These are phyloP conservation scores for Thuja plicata DNA, from an alignment of 83 land plant species.

Conservation along the genomic window DNA sequence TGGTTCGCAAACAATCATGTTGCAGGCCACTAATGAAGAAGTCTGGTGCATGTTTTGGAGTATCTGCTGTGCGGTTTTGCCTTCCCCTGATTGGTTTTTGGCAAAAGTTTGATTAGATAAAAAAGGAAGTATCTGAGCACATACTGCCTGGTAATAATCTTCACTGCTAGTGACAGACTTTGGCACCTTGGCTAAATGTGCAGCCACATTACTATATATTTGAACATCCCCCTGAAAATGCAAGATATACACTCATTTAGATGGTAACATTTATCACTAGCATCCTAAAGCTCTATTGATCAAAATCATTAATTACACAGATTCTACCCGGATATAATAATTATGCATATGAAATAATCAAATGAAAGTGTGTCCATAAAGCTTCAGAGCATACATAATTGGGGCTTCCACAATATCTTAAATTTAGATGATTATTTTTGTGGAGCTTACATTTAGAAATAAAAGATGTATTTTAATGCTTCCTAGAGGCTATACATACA, in stretches of 20 bases:
- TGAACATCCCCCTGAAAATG: constrained; percentile 42
- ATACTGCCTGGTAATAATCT: constrained; percentile 32
- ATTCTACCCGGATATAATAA: neutral
- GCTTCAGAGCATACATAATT: neutral
- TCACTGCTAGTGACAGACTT: constrained; percentile 27
- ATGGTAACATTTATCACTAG: neutral
- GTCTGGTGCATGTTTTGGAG: constrained; percentile 37
- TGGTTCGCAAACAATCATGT: constrained; percentile 16
- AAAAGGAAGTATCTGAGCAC: constrained; percentile 36
- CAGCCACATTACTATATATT: constrained; percentile 32
- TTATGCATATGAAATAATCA: neutral
- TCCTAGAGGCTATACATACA: too few relatives aligned
- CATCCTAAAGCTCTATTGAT: neutral
- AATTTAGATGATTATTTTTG: neutral
- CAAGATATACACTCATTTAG: neutral
- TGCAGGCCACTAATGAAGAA: constrained; percentile 31
- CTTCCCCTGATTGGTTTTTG: constrained; percentile 14
- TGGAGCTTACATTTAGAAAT: neutral
- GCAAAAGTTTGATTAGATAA: constrained; percentile 14
- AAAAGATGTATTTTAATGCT: neutral
- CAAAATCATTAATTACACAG: neutral
- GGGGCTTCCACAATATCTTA: neutral
- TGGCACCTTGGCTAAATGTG: constrained; percentile 48
- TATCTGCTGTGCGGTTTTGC: constrained; percentile 16
- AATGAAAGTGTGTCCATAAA: neutral